Conservation (phyloP, 768 basidiomycete species). For the Mrakia frigida region DNA sequence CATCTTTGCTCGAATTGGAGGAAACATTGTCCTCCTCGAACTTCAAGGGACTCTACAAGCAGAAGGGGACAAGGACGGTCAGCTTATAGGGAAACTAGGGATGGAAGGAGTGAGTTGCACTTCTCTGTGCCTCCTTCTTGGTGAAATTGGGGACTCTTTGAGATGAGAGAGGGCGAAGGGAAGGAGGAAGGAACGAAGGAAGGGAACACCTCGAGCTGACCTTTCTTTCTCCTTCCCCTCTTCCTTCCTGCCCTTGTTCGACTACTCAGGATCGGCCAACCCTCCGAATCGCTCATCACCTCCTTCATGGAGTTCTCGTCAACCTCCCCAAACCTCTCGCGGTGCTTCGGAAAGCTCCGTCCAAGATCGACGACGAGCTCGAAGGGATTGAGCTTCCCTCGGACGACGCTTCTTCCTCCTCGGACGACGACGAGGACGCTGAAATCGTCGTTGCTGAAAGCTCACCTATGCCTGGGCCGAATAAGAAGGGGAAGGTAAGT, state of each 20-base stretch:
- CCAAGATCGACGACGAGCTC: conserved; percentile 25
- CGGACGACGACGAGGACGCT: background rate
- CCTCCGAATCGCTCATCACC: conserved; percentile 76
- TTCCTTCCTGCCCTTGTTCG: background rate
- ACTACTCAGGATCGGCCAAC: conserved; percentile 63
- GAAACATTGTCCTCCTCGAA: conserved; percentile 77
- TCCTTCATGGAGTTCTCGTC: conserved; percentile 80
- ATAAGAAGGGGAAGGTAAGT: background rate
- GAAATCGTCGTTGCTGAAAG: background rate
- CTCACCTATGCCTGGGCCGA: background rate
- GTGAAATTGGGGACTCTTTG: too few species aligned
- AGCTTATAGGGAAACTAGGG: conserved; percentile 70
- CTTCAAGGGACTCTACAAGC: conserved; percentile 75
- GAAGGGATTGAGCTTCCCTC: conserved; percentile 22
- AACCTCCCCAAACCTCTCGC: conserved; percentile 74
- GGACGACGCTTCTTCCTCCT: too few species aligned
- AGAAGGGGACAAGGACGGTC: conserved; percentile 62
- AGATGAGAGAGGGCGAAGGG: too few species aligned
- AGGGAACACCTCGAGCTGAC: background rate
- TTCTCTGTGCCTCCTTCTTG: too few species aligned
- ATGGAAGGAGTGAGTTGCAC: conserved; percentile 50
- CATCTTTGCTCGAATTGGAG: conserved; percentile 62
- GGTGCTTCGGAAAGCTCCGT: conserved; percentile 50
- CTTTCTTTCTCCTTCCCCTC: background rate
- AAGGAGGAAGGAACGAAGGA: conserved; percentile 31